Conservation (phyloP, 345 rosid species). For the Mallotus nudiflorus region DNA sequence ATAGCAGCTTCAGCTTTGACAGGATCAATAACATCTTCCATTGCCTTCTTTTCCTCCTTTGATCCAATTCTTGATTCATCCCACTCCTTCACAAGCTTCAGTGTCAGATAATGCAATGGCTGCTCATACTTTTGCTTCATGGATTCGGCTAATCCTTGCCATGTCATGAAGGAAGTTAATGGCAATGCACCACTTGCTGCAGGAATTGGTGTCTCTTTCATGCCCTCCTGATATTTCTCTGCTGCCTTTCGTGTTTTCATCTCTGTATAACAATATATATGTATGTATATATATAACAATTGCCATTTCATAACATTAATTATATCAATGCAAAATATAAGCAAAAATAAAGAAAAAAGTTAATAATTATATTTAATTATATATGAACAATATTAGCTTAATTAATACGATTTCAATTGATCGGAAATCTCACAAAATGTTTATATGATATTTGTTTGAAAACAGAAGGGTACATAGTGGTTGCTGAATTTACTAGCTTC, state of each 20-base stretch:
- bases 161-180: background rate
- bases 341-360: too few relatives aligned
- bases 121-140: slow-evolving; percentile 23
- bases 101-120: slow-evolving; percentile 30
- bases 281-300: too few relatives aligned
- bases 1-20: slow-evolving; percentile 21
- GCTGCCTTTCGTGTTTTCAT: slow-evolving; percentile 12
- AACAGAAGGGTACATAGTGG: too few relatives aligned
- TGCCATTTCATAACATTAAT: too few relatives aligned
- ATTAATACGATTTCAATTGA: too few relatives aligned
- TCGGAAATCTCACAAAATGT: too few relatives aligned
- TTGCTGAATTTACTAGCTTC: too few relatives aligned
- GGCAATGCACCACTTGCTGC: background rate
- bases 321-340: too few relatives aligned
- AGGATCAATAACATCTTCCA: slow-evolving; percentile 19
- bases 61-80: slow-evolving; percentile 26
- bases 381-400: too few relatives aligned
- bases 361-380: too few relatives aligned
- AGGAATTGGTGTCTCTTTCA: slow-evolving; percentile 22
- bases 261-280: background rate
- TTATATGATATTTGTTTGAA: too few relatives aligned
- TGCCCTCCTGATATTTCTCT: slow-evolving; percentile 13
- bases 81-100: slow-evolving; percentile 21
- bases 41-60: slow-evolving; percentile 2
- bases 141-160: slow-evolving; percentile 23